These are phyloP conservation scores for Hyaloscypha bicolor DNA, from an alignment of 495 filamentous ascomycete genomes.

Conservation along the genomic window DNA sequence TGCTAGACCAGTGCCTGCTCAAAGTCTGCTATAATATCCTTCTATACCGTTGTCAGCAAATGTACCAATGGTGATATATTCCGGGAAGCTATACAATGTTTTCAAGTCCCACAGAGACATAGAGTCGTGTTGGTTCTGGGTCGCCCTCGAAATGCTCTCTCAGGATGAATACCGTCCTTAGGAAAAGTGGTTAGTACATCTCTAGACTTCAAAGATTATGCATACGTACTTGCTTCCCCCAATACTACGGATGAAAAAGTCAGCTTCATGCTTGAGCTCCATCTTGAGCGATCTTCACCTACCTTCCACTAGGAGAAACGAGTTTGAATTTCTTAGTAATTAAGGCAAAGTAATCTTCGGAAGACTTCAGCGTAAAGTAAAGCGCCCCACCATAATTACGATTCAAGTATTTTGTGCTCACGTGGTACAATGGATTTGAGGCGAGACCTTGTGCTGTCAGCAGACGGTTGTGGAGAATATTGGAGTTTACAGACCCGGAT, in stretches of 20 bases:
- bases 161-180: not conserved
- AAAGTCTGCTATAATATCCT: constrained; percentile 1
- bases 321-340: constrained; percentile 2
- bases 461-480: not conserved
- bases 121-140: not conserved
- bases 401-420: not conserved
- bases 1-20: constrained; percentile 1
- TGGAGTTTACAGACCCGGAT: not conserved
- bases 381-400: not conserved
- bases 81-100: not conserved
- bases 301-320: constrained; percentile 1
- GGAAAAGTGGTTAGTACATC: not conserved
- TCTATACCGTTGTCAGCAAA: not conserved
- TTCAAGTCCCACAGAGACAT: constrained; percentile 2
- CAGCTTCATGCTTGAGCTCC: not conserved
- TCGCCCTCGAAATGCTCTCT: not conserved
- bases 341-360: not conserved
- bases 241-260: not conserved
- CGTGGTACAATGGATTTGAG: not conserved
- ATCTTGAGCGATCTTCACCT: not conserved
- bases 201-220: not conserved
- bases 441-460: not conserved
- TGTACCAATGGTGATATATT: not conserved
- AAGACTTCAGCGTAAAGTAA: not conserved
- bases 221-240: constrained; percentile 5